Conservation (phyloP, 148 eudicot species). For the Rhododendron mucronatum region DNA sequence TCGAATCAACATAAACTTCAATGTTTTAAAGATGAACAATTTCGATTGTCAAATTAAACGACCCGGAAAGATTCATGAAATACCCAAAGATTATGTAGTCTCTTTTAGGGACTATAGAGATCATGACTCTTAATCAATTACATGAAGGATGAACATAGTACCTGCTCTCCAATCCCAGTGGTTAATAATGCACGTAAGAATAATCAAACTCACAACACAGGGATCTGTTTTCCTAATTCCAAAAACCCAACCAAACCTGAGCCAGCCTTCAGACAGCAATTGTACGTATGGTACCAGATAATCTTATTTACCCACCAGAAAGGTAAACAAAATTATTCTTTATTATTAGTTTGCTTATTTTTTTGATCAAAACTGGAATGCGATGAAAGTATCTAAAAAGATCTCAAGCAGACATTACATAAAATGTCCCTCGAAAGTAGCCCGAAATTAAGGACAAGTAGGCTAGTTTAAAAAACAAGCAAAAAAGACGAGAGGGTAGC, state of each 20-base stretch:
- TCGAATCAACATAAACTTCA: neutral
- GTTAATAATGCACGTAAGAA: no score
- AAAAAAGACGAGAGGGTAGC: no score
- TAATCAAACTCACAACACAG: neutral
- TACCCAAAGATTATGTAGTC: neutral
- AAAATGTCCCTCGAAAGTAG: neutral
- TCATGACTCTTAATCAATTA: neutral
- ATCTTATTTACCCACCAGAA: neutral
- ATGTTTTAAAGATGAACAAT: neutral
- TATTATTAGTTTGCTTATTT: neutral
- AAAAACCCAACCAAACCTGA: neutral
- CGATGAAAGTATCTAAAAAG: neutral
- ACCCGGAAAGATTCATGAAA: neutral
- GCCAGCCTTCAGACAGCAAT: neutral
- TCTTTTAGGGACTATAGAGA: neutral
- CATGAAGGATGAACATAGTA: neutral
- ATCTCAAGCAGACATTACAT: neutral
- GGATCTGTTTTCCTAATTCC: neutral
- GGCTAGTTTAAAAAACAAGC: no score
- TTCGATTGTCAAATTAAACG: neutral
- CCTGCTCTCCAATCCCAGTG: no score
- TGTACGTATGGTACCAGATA: neutral
- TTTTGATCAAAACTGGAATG: neutral
- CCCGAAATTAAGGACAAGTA: slow-evolving; percentile 4
- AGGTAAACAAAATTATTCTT: neutral